Evolutionary conservation across 1,284 basidiomycete species (phyloP).

Genomic region (Sphagnurus paluster): DNA sequence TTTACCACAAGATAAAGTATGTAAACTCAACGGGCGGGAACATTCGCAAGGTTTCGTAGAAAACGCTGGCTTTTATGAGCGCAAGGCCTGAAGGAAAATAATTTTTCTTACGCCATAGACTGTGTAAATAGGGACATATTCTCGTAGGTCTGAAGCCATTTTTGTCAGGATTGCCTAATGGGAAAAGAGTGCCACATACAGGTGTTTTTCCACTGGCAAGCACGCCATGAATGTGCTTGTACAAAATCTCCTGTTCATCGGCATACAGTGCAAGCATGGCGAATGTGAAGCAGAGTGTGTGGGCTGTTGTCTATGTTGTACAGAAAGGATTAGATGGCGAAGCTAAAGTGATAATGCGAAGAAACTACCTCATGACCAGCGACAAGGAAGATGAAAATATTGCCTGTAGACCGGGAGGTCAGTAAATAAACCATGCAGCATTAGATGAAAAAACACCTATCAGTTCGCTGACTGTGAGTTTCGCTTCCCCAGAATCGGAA

Average conservation of each 20-base stretch:
- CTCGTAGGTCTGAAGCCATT: slow-evolving; percentile 43
- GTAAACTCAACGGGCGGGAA: slow-evolving; percentile 56
- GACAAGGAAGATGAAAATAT: slow-evolving; percentile 58
- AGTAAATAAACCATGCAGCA: not conserved
- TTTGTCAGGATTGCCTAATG: not conserved
- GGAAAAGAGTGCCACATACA: slow-evolving; percentile 28
- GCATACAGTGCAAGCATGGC: slow-evolving; percentile 50
- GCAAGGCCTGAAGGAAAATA: not conserved
- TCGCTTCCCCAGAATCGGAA: slow-evolving; percentile 33
- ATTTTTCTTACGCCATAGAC: slow-evolving; percentile 40
- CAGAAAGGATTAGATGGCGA: not conserved
- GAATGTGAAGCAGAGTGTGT: slow-evolving; percentile 57
- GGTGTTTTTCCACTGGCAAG: slow-evolving; percentile 42
- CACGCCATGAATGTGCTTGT: slow-evolving; percentile 48
- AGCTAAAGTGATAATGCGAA: not conserved
- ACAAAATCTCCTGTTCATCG: slow-evolving; percentile 61
- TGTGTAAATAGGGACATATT: slow-evolving; percentile 49
- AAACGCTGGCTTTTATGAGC: slow-evolving; percentile 36
- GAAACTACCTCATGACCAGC: slow-evolving; percentile 60
- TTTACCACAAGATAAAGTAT: not conserved
- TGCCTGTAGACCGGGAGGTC: slow-evolving; percentile 34
- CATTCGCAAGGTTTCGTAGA: slow-evolving; percentile 61
- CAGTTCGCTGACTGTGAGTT: slow-evolving; percentile 48
- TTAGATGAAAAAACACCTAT: slow-evolving; percentile 36
- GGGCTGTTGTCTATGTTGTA: slow-evolving; percentile 31